Conservation (phyloP, 306 rosid species). For the Morella rubra region DNA sequence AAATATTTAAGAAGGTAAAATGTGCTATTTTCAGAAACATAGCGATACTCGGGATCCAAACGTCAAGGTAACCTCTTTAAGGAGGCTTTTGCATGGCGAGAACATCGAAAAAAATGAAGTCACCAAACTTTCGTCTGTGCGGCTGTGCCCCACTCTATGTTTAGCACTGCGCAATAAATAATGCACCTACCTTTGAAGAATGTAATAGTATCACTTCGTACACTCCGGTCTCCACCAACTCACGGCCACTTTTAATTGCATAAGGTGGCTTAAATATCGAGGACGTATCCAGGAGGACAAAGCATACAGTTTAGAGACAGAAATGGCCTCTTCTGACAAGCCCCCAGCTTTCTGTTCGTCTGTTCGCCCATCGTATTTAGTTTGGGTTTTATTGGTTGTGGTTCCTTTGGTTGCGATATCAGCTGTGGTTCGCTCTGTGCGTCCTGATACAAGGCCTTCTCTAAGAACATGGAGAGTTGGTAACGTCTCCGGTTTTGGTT, state of each 20-base stretch:
- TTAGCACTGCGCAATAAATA: too few species aligned
- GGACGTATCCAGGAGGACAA: neutral
- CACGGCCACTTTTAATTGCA: too few species aligned
- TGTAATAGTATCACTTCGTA: too few species aligned
- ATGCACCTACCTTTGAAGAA: too few species aligned
- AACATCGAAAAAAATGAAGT: neutral
- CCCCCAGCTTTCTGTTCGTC: conserved; percentile 7
- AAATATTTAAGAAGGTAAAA: too few species aligned
- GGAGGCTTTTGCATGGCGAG: neutral
- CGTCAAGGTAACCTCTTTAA: too few species aligned
- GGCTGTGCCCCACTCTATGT: too few species aligned
- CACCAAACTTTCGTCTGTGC: too few species aligned
- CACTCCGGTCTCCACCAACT: too few species aligned
- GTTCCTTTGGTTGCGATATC: conserved; percentile 12
- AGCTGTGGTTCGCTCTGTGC: conserved; percentile 6
- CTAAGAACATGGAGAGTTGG: conserved; percentile 26
- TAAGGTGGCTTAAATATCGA: too few species aligned
- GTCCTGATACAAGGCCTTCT: neutral
- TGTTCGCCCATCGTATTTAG: neutral
- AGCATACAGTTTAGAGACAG: neutral
- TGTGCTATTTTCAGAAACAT: too few species aligned
- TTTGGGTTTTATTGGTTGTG: conserved; percentile 14
- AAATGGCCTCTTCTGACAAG: conserved; percentile 11
- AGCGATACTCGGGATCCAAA: neutral
- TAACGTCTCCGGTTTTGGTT: too few species aligned